Conservation (phyloP, 192 early-diverging fungal genomes). For the Cladochytrium replicatum region DNA sequence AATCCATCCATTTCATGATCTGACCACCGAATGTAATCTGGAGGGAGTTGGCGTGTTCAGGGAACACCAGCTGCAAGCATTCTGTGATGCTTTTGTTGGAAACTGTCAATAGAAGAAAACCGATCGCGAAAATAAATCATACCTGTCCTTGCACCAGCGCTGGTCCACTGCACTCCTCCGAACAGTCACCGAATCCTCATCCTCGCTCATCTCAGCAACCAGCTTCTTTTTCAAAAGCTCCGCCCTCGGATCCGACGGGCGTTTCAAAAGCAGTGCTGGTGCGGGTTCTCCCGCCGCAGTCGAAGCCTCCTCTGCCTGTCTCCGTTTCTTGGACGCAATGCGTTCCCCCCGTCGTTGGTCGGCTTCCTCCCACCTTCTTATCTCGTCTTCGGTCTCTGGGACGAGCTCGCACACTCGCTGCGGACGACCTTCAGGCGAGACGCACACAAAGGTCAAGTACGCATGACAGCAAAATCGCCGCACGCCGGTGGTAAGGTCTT, state of each 20-base stretch:
- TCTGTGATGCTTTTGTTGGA: slow-evolving; percentile 40
- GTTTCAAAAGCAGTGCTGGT: slow-evolving; percentile 5
- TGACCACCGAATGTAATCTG: slow-evolving; percentile 62
- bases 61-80: slow-evolving; percentile 55
- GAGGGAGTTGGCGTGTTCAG: slow-evolving; percentile 60
- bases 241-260: not conserved
- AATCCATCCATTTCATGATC: slow-evolving; percentile 66
- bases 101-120: slow-evolving; percentile 1
- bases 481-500: slow-evolving; percentile 45
- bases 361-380: slow-evolving; percentile 44
- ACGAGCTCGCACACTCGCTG: slow-evolving; percentile 40
- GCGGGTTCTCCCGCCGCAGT: slow-evolving; percentile 4
- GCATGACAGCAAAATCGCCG: slow-evolving; percentile 52
- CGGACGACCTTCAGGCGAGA: slow-evolving; percentile 9
- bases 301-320: not conserved
- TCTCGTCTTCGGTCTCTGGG: slow-evolving; percentile 39
- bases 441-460: slow-evolving; percentile 55
- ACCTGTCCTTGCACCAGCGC: slow-evolving; percentile 20
- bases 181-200: slow-evolving; percentile 3
- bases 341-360: too few relatives aligned
- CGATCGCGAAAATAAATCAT: not conserved
- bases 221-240: slow-evolving; percentile 7
- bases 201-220: not conserved
- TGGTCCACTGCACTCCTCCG: slow-evolving; percentile 28
- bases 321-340: too few relatives aligned